Evolutionary conservation across 2,329 filamentous ascomycete genomes (phyloP).

Genomic region (Xylariaceae sp.): DNA sequence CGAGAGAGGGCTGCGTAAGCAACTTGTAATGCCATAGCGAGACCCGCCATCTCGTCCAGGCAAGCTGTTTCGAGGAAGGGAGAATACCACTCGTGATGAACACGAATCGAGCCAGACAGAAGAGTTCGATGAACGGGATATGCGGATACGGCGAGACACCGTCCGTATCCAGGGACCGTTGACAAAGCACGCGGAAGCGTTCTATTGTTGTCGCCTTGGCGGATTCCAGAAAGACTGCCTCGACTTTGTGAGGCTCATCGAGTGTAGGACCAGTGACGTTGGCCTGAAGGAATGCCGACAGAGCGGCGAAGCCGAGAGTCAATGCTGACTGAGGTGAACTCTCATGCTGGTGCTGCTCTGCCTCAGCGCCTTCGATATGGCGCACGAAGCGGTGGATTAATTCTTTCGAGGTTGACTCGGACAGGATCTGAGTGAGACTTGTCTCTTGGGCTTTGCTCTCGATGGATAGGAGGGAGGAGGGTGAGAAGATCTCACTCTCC

Average conservation of each 20-base stretch:
- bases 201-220: constrained; percentile 10
- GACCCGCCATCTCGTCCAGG: constrained; percentile 65
- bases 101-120: constrained; percentile 62
- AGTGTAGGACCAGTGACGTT: constrained; percentile 72
- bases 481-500: constrained; percentile 2
- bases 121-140: constrained; percentile 77
- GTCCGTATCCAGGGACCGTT: constrained; percentile 70
- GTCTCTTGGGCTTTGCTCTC: constrained; percentile 6
- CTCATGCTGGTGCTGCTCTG: neutral
- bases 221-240: constrained; percentile 34
- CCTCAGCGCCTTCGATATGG: neutral
- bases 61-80: constrained; percentile 24
- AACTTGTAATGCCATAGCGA: constrained; percentile 65
- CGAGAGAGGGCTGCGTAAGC: constrained; percentile 51
- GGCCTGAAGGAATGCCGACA: constrained; percentile 66
- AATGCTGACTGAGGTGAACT: constrained; percentile 12
- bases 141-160: constrained; percentile 82
- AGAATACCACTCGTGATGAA: constrained; percentile 37
- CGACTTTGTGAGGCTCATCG: constrained; percentile 24
- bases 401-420: constrained; percentile 3
- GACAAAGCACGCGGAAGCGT: constrained; percentile 39
- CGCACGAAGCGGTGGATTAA: constrained; percentile 10
- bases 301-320: constrained; percentile 54
- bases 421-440: constrained; percentile 3
- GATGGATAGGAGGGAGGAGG: constrained; percentile 6